phyloP scores from a whole-genome alignment of 2,329 filamentous ascomycete species.

The Diaporthe eres region DNA sequence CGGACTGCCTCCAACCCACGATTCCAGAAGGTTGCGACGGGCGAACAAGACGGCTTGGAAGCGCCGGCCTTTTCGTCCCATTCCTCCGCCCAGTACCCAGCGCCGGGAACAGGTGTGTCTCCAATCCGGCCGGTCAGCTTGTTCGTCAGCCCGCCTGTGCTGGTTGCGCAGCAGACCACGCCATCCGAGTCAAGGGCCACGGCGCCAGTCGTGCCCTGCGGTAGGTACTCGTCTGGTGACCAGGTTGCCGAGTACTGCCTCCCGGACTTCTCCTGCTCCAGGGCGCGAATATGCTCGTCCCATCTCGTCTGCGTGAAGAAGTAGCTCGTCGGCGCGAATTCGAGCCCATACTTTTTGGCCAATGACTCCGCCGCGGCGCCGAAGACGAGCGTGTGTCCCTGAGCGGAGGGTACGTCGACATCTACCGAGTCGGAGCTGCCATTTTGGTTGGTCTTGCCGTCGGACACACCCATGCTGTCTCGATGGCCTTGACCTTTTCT shows the following conservation, averaged over 20 bases:
- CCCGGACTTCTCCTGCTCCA: conserved; percentile 61
- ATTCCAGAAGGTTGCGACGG: conserved; percentile 39
- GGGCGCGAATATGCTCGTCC: conserved; percentile 75
- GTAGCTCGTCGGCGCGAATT: conserved; percentile 78
- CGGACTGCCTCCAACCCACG: conserved; percentile 23
- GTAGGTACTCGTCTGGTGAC: conserved; percentile 76
- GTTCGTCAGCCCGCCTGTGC: conserved; percentile 86
- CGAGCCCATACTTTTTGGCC: conserved; percentile 77
- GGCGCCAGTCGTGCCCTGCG: conserved; percentile 87
- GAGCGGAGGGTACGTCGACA: conserved; percentile 68
- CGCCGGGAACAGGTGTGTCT: conserved; percentile 86
- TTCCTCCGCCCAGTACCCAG: conserved; percentile 92
- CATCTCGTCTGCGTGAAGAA: conserved; percentile 83
- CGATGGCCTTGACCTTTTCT: conserved; percentile 31
- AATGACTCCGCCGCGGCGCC: conserved; percentile 78
- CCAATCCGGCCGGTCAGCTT: conserved; percentile 89
- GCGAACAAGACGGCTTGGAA: conserved; percentile 38
- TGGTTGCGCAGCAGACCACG: conserved; percentile 77
- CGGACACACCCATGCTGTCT: conserved; percentile 42
- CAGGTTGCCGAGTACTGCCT: conserved; percentile 61
- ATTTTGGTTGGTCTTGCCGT: conserved; percentile 47
- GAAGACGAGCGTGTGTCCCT: conserved; percentile 79
- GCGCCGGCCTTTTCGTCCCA: conserved; percentile 71
- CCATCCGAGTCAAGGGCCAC: conserved; percentile 85
- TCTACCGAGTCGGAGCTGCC: conserved; percentile 34